Evolutionary conservation across 2,329 filamentous ascomycete species (phyloP), one percentile per base, ranked within the genome.

Genomic region (Elsinoe australis): DNA sequence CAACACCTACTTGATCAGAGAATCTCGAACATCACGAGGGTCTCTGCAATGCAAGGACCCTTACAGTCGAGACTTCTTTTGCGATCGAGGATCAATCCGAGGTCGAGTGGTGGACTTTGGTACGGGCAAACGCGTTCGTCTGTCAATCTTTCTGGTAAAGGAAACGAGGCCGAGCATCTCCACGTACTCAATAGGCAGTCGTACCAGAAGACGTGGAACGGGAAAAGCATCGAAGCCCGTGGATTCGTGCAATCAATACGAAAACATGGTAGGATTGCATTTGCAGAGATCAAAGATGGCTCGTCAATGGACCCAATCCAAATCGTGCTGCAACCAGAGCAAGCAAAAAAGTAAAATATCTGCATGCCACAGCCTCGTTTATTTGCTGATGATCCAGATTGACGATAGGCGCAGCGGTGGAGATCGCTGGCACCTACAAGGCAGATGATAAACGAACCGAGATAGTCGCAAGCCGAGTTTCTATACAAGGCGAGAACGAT

Each of bases 251-350:
- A 86, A 54, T 90, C 87, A 3, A 82, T 95, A 52, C 78, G 90
- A 53, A 85, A 87, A 64, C 88, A 94, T 71, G 94, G 95, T 64
- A 76, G 76, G 17, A 74, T 84, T 51, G 82, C 84, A 4, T 96
- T 98, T 68, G 83, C 89, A 46, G 79, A 87, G 51, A 73, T 96
- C 46, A 83, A 83, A 8, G 92, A 98, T 71, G 92, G 92, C 35
- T 94, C 88, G 9, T 87, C 85, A 33, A 72, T 86, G 56, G 73
- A 82, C 53, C 73, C 86, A 21, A 65, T 96, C 49, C 92, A 98
- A 69, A 87, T 83, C 36, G 80, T 95, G 38, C 70, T 95, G 56
- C 79, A 79, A 48, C 82, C 85, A 54, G 72, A 76, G 38, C 74
- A 87, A 61, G 81, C 83, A 55, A 73, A 81, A 66, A 78, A 81